Evolutionary conservation across 1,139 yeast species (phyloP), one percentile per base, ranked within the genome.

Genomic region (Geotrichum macrosporum): DNA sequence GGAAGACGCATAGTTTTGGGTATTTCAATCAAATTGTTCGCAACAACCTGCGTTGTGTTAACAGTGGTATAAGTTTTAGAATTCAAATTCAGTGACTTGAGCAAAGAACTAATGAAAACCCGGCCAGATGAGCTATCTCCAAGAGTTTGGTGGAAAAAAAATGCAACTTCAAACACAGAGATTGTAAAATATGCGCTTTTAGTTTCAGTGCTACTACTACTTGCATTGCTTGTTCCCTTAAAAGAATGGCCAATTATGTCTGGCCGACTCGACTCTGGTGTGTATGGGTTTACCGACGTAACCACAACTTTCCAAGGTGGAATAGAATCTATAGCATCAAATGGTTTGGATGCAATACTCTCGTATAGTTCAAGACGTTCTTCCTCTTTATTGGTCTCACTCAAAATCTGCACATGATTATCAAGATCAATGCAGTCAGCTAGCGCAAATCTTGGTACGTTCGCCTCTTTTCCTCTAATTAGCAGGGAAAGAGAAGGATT

Each of bases 281-380:
- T 10, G 10, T 10, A 24, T 24, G 27, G 27, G 10, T 6, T 24
- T 24, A 24, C 6, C 10, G 10, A 6, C 13, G 46, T 30, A 4
- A 47, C 30, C 15, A 35, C 6, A 13, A 47, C 35, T 18, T 45
- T 34, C 50, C 50, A 47, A 6, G 50, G 50, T 3, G 38, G 37
- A 5, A 34, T 31, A n/a, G 9, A 6, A 9, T 38, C 44, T 1
- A 43, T 35, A 13, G 19, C 12, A 4, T 43, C 39, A 22, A 39
- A 39, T 16, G 12, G 13, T 2, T 12, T 36, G 2, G 27, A 16
- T 4, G 16, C 35, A 9, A 8, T 10, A 5, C 30, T n/a, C 18
- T 27, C 32, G 20, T 43, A 43, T n/a, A 43, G 3, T 2, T 13
- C 4, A 5, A 43, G 6, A n/a, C 32, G 37, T 24, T 43, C 42